phyloP scores from a whole-genome alignment of 352 stramenopile species.

The Globisporangium nodosum region DNA sequence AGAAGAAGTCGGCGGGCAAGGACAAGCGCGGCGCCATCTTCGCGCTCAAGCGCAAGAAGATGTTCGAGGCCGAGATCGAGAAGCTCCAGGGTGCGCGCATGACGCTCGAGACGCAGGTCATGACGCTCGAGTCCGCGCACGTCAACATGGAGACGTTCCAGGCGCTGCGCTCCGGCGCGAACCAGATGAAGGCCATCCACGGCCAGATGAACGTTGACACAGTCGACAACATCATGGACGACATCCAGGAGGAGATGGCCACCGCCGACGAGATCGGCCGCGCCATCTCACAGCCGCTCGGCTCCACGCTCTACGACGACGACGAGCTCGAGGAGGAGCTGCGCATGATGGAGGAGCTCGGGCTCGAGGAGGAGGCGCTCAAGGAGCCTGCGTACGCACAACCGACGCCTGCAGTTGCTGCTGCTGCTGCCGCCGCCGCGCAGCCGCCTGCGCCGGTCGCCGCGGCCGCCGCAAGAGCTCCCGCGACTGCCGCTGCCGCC shows the following conservation, averaged over 20 bases:
- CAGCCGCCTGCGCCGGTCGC: constrained; percentile 10
- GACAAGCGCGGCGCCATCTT: constrained; percentile 98
- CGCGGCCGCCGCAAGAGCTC: constrained; percentile 13
- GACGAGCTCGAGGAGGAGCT: constrained; percentile 95
- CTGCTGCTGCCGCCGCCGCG: constrained; percentile 13
- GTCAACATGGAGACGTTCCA: constrained; percentile 97
- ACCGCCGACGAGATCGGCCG: constrained; percentile 92
- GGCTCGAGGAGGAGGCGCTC: constrained; percentile 88
- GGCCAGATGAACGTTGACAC: constrained; percentile 95
- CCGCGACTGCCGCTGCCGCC: constrained; percentile 17
- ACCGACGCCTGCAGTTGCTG: constrained; percentile 17
- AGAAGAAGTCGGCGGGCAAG: constrained; percentile 94
- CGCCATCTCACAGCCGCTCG: constrained; percentile 92
- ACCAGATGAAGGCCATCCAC: constrained; percentile 95
- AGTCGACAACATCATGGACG: constrained; percentile 98
- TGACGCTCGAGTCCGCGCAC: constrained; percentile 89
- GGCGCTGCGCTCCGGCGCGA: constrained; percentile 88
- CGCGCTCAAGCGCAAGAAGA: constrained; percentile 98
- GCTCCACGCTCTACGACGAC: constrained; percentile 89
- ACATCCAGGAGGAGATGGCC: constrained; percentile 97
- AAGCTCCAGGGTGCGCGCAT: constrained; percentile 97
- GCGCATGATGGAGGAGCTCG: constrained; percentile 89
- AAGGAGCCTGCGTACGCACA: constrained; percentile 16
- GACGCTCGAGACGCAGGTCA: constrained; percentile 93
- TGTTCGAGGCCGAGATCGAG: constrained; percentile 97